Base-by-base conservation (phyloP, 176 grass and related monocot genomes). In the Cenchrus americanus region DNA sequence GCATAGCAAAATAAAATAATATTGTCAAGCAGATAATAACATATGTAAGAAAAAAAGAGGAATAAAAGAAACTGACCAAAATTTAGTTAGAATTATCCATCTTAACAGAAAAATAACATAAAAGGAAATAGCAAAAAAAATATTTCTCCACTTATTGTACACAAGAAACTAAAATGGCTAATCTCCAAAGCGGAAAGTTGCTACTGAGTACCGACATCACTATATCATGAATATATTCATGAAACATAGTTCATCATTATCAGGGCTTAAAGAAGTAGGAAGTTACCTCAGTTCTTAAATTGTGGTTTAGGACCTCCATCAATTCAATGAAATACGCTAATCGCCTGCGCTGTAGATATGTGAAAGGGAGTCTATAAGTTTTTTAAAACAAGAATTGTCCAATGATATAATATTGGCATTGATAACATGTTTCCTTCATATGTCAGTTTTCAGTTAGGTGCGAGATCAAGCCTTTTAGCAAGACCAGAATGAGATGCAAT, bases 251-350 rank as follows among this genome's bases (percentile, higher is more conserved):
- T 83, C 53, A 87, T 52, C 65, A 44, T 64, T 64, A 76, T 50
- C 48, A 81, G 40, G 58, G 77, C 22, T 77, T 59, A 47, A 66
- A 84, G 57, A 17, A 66, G 62, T 66, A 83, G 77, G 6, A 51
- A 69, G 61, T 86, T 90, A 98, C 96, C 91, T 90, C 88, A 81
- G 75, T 79, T 86, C 80, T 92, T 59, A 81, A 71, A 86, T 66
- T 92, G 32, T 87, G 91, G 83, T 95, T 98, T 73, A 95, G 87
- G 67, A 89, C 67, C 87, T 98, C 96, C 91, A 98, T 98, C 80
- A 95, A 80, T 77, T 95, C 93, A 80, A 98, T 75, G 50, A 98
- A 98, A 92, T 95, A 86, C 61, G 89, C 80, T 73, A 98, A 87
- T 41, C 89, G 82, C 87, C 69, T 94, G 63, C 93, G 93, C 96